Conservation (phyloP, 2,329 filamentous ascomycete genomes). For the Aulographum hederae region DNA sequence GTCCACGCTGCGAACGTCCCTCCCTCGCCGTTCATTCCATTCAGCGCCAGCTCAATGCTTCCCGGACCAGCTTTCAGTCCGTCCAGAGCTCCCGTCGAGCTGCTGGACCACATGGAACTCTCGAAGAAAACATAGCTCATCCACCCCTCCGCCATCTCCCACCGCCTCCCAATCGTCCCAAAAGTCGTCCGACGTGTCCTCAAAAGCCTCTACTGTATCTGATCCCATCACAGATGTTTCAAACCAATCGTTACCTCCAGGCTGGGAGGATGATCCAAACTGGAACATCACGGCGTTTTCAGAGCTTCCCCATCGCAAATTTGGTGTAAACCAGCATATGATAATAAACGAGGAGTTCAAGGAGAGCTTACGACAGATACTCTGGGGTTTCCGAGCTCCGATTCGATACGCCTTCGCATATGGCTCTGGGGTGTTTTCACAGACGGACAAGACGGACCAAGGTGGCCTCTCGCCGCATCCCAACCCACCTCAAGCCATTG, state of each 20-base stretch:
- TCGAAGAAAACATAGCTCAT: no score
- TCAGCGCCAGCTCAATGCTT: no score
- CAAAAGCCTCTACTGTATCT: no score
- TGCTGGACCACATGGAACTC: no score
- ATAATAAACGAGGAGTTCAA: constrained; percentile 92
- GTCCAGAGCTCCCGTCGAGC: no score
- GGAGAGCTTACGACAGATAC: constrained; percentile 66
- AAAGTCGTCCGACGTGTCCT: not conserved
- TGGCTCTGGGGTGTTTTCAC: constrained; percentile 88
- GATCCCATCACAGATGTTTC: not conserved
- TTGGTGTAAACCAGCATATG: constrained; percentile 93
- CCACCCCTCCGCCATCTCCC: no score
- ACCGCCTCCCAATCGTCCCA: no score
- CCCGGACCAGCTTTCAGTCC: no score
- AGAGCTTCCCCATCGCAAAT: constrained; percentile 59
- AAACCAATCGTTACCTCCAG: constrained; percentile 4
- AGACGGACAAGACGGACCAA: constrained; percentile 34
- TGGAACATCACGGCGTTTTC: constrained; percentile 56
- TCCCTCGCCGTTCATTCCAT: no score
- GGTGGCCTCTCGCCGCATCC: constrained; percentile 50
- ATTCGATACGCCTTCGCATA: constrained; percentile 96
- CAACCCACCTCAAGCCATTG: constrained; percentile 60
- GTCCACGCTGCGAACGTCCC: no score
- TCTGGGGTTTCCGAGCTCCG: constrained; percentile 82
- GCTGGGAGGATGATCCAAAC: constrained; percentile 63